Conservation (phyloP, 2,329 filamentous ascomycete genomes). For the Harringtonia aguacate region DNA sequence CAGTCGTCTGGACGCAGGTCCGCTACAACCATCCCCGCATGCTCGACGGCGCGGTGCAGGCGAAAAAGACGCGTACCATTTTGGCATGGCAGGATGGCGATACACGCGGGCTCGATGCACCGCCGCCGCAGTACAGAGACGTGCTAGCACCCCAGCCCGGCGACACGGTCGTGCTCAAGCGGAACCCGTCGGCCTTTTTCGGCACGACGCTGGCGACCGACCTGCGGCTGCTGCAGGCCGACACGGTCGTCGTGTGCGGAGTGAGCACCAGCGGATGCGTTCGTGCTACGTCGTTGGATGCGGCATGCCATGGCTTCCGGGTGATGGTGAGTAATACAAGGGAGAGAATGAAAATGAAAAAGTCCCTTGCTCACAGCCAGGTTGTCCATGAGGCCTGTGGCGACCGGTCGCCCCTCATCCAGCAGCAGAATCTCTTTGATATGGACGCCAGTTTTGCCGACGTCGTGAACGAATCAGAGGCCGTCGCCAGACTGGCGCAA, state of each 20-base stretch:
- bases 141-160: too few relatives aligned
- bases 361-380: too few relatives aligned
- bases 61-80: conserved; percentile 12
- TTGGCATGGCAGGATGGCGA: conserved; percentile 26
- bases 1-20: conserved; percentile 33
- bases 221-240: conserved; percentile 23
- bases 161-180: conserved; percentile 28
- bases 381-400: too few relatives aligned
- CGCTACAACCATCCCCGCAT: conserved; percentile 28
- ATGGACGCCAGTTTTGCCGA: too few relatives aligned
- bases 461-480: too few relatives aligned
- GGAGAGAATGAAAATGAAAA: too few relatives aligned
- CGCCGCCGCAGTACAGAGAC: too few relatives aligned
- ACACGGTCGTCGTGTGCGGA: conserved; percentile 35
- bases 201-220: conserved; percentile 30
- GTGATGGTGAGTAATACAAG: conserved; percentile 33
- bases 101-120: too few relatives aligned
- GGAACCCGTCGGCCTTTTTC: conserved; percentile 33
- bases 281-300: conserved; percentile 30
- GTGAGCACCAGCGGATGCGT: conserved; percentile 36
- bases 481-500: too few relatives aligned
- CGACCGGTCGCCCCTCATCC: too few relatives aligned
- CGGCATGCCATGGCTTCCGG: conserved; percentile 27
- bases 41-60: conserved; percentile 21
- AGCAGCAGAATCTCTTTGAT: too few relatives aligned